Conservation (phyloP, 441 rosid genomes). For the Corymbia calophylla region DNA sequence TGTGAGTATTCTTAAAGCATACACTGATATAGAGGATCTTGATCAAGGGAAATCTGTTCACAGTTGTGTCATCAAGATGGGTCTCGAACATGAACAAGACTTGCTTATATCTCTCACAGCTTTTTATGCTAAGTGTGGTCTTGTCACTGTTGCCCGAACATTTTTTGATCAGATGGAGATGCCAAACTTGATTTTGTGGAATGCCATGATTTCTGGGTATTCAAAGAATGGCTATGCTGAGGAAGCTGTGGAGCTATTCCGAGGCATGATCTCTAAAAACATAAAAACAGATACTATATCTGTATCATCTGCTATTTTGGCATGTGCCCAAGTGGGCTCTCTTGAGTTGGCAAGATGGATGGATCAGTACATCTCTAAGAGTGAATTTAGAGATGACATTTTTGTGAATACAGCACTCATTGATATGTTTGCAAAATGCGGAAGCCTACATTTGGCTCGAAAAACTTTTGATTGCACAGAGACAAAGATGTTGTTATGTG, state of each 20-base stretch:
- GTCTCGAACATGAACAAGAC: slow-evolving; percentile 59
- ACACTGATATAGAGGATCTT: slow-evolving; percentile 51
- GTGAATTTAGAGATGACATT: slow-evolving; percentile 31
- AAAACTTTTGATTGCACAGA: slow-evolving; percentile 42
- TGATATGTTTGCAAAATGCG: slow-evolving; percentile 83
- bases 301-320: slow-evolving; percentile 47
- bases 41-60: slow-evolving; percentile 58
- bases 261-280: slow-evolving; percentile 33
- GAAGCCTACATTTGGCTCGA: slow-evolving; percentile 48
- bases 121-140: slow-evolving; percentile 72
- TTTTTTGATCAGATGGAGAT: slow-evolving; percentile 48
- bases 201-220: slow-evolving; percentile 82
- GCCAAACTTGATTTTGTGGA: slow-evolving; percentile 63
- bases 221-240: slow-evolving; percentile 62
- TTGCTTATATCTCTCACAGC: slow-evolving; percentile 68
- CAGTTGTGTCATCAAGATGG: slow-evolving; percentile 50
- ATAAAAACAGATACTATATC: slow-evolving; percentile 47
- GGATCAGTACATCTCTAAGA: slow-evolving; percentile 31
- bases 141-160: slow-evolving; percentile 40
- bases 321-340: slow-evolving; percentile 67
- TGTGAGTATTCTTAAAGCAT: slow-evolving; percentile 64
- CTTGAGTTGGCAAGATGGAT: slow-evolving; percentile 69
- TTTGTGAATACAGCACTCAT: slow-evolving; percentile 49
- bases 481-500: slow-evolving; percentile 70
- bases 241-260: slow-evolving; percentile 58